Evolutionary conservation across 345 rosid species (phyloP).

Genomic region (Citrus medica): DNA sequence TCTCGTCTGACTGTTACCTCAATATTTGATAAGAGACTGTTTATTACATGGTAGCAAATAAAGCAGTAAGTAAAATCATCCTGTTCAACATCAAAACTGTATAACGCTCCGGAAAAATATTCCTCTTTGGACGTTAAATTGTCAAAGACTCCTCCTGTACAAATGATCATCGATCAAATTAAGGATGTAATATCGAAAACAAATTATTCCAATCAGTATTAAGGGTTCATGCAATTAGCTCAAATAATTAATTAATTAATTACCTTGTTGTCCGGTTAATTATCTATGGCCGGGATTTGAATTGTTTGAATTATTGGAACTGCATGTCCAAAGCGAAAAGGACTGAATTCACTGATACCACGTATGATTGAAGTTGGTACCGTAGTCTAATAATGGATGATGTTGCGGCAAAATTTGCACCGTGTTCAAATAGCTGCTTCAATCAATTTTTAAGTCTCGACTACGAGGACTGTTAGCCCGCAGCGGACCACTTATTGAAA

Average conservation of each 20-base stretch:
- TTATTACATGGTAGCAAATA: slow-evolving; percentile 28
- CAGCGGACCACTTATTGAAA: too few species aligned
- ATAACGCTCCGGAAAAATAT: slow-evolving; percentile 36
- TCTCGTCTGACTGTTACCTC: too few species aligned
- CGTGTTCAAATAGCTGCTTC: neutral
- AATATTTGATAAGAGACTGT: neutral
- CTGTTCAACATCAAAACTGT: slow-evolving; percentile 50
- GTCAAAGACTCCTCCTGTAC: slow-evolving; percentile 29
- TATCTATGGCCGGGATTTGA: slow-evolving; percentile 32
- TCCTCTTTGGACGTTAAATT: slow-evolving; percentile 38
- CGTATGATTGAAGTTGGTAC: slow-evolving; percentile 14
- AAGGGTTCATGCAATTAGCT: neutral
- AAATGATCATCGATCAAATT: neutral
- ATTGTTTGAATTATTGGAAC: slow-evolving; percentile 35
- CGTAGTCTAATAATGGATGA: slow-evolving; percentile 16
- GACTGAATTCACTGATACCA: slow-evolving; percentile 23
- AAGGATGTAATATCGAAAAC: neutral
- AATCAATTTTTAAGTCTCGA: too few species aligned
- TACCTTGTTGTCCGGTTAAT: slow-evolving; percentile 38
- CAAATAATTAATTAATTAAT: slow-evolving; percentile 5
- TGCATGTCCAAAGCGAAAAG: slow-evolving; percentile 41
- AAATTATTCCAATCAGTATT: neutral
- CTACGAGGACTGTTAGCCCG: too few species aligned
- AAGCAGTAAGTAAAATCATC: slow-evolving; percentile 40
- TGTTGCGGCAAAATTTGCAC: slow-evolving; percentile 33